These are phyloP conservation scores for Pythium aristosporum DNA, from an alignment of 352 stramenopile species.

Conservation along the genomic window DNA sequence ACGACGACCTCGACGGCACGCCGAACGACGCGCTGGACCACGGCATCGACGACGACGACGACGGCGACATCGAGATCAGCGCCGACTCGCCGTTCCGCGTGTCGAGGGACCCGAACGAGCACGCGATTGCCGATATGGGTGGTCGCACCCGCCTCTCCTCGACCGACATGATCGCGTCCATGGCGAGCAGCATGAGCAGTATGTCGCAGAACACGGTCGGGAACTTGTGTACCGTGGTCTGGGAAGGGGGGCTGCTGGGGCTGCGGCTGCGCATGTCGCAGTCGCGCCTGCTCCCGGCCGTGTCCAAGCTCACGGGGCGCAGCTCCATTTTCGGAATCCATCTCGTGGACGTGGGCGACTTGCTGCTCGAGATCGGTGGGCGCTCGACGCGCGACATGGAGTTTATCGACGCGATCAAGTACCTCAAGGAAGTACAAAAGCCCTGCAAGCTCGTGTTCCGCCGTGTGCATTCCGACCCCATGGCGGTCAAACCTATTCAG, in stretches of 20 bases:
- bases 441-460: conserved; percentile 78
- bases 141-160: conserved; percentile 72
- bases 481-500: conserved; percentile 77
- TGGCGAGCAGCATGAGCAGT: conserved; percentile 60
- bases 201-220: conserved; percentile 53
- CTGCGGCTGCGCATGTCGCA: conserved; percentile 78
- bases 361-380: conserved; percentile 74
- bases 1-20: conserved; percentile 44
- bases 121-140: conserved; percentile 47
- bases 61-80: conserved; percentile 26
- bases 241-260: conserved; percentile 79
- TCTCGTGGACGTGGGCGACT: conserved; percentile 79
- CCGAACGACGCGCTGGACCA: conserved; percentile 40
- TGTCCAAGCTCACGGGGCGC: conserved; percentile 84
- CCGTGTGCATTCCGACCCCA: conserved; percentile 63
- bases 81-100: conserved; percentile 29
- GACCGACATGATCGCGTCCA: conserved; percentile 66
- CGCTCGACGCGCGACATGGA: conserved; percentile 75
- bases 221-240: conserved; percentile 80
- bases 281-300: conserved; percentile 72
- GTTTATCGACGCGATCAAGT: conserved; percentile 81
- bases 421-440: conserved; percentile 78
- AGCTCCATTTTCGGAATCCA: conserved; percentile 87
- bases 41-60: conserved; percentile 34
- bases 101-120: conserved; percentile 51